Conservation (phyloP, 495 filamentous ascomycete genomes). For the Tuber indicum region DNA sequence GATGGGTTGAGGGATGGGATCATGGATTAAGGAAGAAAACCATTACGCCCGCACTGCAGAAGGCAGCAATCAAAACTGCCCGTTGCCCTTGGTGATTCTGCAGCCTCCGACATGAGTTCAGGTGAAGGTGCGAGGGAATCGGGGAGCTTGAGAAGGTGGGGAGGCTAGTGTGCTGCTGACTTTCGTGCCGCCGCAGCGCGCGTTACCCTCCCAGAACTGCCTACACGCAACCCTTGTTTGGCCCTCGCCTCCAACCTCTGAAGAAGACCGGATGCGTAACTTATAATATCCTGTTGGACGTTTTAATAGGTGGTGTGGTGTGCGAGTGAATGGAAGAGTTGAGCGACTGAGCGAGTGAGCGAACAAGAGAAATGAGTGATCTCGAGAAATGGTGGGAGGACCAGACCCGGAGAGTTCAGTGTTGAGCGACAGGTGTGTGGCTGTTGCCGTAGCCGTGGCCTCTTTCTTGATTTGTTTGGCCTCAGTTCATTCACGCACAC, state of each 20-base stretch:
- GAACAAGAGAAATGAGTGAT: background rate
- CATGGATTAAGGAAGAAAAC: background rate
- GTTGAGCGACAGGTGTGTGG: conserved; percentile 9
- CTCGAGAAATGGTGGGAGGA: background rate
- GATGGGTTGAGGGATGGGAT: conserved; percentile 2
- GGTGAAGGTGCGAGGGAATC: conserved; percentile 1
- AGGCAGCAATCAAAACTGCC: background rate
- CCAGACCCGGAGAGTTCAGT: background rate
- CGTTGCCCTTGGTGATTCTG: conserved; percentile 6
- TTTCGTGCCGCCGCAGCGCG: conserved; percentile 19
- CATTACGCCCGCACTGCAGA: background rate
- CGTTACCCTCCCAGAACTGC: conserved; percentile 11
- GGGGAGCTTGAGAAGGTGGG: conserved; percentile 1
- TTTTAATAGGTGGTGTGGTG: conserved; percentile 14
- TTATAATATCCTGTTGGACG: conserved; percentile 2
- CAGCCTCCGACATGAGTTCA: background rate
- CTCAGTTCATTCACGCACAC: background rate
- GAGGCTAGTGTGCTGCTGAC: conserved; percentile 32
- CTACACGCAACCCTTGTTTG: conserved; percentile 10
- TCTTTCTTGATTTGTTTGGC: conserved; percentile 29
- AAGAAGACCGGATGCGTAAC: conserved; percentile 29
- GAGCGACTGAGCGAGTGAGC: no score
- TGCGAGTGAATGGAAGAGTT: background rate
- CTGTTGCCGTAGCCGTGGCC: conserved; percentile 34
- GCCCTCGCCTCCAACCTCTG: background rate